Conservation (phyloP, 2,329 filamentous ascomycete genomes). For the Phymatotrichopsis omnivora region DNA sequence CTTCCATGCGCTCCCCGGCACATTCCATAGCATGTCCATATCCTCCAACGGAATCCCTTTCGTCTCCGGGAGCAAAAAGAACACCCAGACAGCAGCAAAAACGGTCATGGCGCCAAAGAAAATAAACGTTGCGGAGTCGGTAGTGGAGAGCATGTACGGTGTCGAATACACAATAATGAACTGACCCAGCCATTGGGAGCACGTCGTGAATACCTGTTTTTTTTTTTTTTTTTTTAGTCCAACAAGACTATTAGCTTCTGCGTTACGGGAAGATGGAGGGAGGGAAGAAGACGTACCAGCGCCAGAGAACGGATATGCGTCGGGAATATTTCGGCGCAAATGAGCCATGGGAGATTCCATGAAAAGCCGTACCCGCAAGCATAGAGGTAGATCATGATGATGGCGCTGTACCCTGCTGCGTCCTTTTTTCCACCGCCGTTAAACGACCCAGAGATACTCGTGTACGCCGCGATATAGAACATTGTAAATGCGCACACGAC, state of each 20-base stretch:
- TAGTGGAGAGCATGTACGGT: conserved; percentile 42
- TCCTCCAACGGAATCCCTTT: conserved; percentile 55
- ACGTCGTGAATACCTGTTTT: conserved; percentile 38
- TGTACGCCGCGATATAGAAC: conserved; percentile 33
- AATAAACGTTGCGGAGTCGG: conserved; percentile 57
- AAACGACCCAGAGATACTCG: conserved; percentile 26
- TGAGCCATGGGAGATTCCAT: conserved; percentile 33
- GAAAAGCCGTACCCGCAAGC: conserved; percentile 34
- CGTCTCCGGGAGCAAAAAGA: conserved; percentile 55
- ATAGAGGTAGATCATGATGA: conserved; percentile 29
- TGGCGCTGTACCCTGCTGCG: conserved; percentile 27
- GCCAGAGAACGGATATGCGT: conserved; percentile 37
- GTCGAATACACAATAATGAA: conserved; percentile 42
- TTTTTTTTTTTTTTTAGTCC: no score
- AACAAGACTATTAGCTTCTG: no score
- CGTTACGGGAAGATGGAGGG: no score
- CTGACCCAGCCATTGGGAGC: conserved; percentile 38
- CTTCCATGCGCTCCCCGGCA: conserved; percentile 9
- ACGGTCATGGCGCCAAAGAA: conserved; percentile 58
- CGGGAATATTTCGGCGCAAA: conserved; percentile 36
- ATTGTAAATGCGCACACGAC: conserved; percentile 30
- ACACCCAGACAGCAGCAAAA: conserved; percentile 46
- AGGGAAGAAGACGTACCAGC: no score
- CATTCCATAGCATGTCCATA: conserved; percentile 51
- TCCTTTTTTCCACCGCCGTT: conserved; percentile 4